A percentile compares a stretch with the other conserved stretches of the same genome.
phyloP scores from a whole-genome alignment of 352 stramenopile species.

The Phytophthora melonis region DNA sequence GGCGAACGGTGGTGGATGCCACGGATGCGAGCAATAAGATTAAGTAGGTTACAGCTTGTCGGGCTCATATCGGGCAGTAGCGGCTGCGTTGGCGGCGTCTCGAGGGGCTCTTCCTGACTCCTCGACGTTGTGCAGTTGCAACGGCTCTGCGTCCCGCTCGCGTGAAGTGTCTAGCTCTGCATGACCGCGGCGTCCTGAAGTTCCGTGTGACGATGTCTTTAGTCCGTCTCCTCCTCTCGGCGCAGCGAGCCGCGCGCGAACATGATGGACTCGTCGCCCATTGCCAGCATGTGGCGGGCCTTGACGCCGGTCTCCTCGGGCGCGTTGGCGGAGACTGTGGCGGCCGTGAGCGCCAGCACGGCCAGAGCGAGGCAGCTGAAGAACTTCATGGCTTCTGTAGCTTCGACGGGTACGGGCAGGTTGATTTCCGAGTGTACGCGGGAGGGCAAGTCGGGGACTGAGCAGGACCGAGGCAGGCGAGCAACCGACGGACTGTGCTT shows the following conservation, averaged over 20 bases:
- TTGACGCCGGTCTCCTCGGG: conserved; percentile 33
- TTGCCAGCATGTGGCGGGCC: conserved; percentile 38
- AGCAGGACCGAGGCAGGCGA: conserved; percentile 2
- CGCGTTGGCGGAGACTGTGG: not conserved
- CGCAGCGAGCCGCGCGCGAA: conserved; percentile 35
- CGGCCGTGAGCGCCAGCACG: conserved; percentile 13
- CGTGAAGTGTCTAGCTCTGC: not conserved
- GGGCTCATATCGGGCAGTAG: conserved; percentile 22
- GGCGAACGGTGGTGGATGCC: not conserved
- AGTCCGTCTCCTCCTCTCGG: conserved; percentile 29
- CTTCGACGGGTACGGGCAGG: no score
- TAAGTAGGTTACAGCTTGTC: conserved; percentile 32
- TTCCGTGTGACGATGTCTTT: not conserved
- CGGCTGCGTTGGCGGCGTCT: not conserved
- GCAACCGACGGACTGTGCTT: not conserved
- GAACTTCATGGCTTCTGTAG: conserved; percentile 18
- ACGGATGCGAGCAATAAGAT: conserved; percentile 26
- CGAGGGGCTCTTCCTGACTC: not conserved
- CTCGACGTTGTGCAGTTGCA: no score
- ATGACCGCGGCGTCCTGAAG: no score
- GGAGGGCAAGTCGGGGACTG: conserved; percentile 21
- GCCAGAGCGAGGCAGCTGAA: conserved; percentile 19
- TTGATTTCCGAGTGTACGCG: conserved; percentile 15
- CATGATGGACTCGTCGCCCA: conserved; percentile 37
- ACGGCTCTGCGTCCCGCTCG: conserved; percentile 5